phyloP scores from a whole-genome alignment of 225 moss, liverwort and hornwort genomes.

The Sphagnum tenellum region DNA sequence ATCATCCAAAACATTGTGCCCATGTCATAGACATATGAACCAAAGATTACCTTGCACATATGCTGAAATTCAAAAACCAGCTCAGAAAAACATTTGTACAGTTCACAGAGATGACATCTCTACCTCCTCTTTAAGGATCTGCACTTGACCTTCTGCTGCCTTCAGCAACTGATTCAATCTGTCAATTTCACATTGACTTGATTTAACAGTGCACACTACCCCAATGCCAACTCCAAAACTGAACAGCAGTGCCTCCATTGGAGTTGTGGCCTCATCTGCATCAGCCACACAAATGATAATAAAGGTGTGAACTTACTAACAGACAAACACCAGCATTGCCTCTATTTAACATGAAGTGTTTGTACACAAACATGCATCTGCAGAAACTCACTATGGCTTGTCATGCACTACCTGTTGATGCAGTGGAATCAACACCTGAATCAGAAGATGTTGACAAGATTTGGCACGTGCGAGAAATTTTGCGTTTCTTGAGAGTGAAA shows the following conservation, averaged over 20 bases:
- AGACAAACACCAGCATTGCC: not conserved
- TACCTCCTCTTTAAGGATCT: conserved; percentile 30
- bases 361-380: not conserved
- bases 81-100: not conserved
- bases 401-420: conserved; percentile 22
- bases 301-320: not conserved
- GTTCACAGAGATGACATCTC: not conserved
- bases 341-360: not conserved
- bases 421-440: conserved; percentile 12
- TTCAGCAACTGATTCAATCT: conserved; percentile 42
- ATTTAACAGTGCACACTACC: conserved; percentile 40
- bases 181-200: conserved; percentile 39
- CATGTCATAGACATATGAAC: not conserved
- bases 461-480: conserved; percentile 29
- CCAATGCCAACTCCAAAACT: conserved; percentile 85
- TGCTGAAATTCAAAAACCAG: not conserved
- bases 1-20: too few species aligned
- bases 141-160: conserved; percentile 37
- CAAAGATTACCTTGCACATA: not conserved
- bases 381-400: not conserved
- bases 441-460: conserved; percentile 11
- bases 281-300: not conserved
- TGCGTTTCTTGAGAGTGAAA: conserved; percentile 34
- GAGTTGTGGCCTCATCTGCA: conserved; percentile 48
- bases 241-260: conserved; percentile 73